A percentile compares a stretch with the other conserved stretches of the same genome.
These are phyloP conservation scores for Fusarium anthophilum DNA, from an alignment of 2,329 filamentous ascomycete species.

Conservation along the genomic window DNA sequence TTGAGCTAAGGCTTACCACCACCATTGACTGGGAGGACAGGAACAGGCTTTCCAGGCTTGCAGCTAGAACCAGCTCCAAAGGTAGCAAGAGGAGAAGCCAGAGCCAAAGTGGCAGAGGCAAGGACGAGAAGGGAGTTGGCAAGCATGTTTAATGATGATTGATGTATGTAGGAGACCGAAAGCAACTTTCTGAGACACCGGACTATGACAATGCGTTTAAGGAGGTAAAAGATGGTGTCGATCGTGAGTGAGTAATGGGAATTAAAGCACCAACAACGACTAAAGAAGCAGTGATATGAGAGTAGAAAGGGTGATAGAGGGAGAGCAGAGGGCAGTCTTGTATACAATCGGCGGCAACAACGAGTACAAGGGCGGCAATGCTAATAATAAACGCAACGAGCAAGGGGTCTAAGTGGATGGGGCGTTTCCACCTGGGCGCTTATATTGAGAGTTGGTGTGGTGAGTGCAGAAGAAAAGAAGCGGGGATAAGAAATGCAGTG, in stretches of 20 bases:
- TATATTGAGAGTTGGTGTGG: conserved; percentile 33
- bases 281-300: conserved; percentile 12
- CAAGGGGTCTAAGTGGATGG: conserved; percentile 33
- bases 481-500: conserved; percentile 14
- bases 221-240: conserved; percentile 29
- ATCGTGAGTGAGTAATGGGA: conserved; percentile 7
- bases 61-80: conserved; percentile 30
- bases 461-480: conserved; percentile 30
- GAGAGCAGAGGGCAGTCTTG: conserved; percentile 23
- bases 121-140: conserved; percentile 47
- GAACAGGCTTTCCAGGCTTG: conserved; percentile 23
- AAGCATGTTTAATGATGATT: conserved; percentile 44
- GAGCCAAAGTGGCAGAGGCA: conserved; percentile 47
- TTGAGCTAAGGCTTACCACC: conserved; percentile 45
- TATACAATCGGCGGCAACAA: conserved; percentile 35
- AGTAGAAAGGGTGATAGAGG: neutral
- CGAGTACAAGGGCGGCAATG: conserved; percentile 36
- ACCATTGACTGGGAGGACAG: conserved; percentile 52
- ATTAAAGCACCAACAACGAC: conserved; percentile 28
- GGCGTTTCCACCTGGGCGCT: conserved; percentile 42
- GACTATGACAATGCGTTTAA: conserved; percentile 9
- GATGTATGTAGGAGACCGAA: conserved; percentile 5
- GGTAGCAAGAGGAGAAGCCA: conserved; percentile 42
- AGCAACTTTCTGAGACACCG: conserved; percentile 23
- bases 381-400: conserved; percentile 43